Base-by-base conservation (phyloP, 768 basidiomycete genomes). In the Russula abietina region DNA sequence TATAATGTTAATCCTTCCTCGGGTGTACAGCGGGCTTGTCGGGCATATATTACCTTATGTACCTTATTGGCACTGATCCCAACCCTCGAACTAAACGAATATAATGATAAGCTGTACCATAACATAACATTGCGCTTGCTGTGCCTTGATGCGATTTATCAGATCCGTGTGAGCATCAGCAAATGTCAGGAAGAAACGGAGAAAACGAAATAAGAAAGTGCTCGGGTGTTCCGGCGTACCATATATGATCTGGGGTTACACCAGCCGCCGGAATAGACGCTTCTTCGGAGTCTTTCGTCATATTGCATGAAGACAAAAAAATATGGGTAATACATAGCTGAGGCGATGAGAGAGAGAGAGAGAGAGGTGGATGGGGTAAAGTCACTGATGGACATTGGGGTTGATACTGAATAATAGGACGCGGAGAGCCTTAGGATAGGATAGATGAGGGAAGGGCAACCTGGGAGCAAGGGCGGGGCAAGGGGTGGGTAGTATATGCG, bases 301-400 rank as follows among this genome's bases (percentile, higher is more conserved):
- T 60, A 60, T 60, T 60, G 46, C 52, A 54, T n/a, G 24, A 16
- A 30, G 26, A 36, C 52, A 45, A 3, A 36, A 45, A 19, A 36
- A 33, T 55, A 53, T 28, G 45, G 59, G 52, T 54, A 55, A 45
- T 60, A 60, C 59, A 60, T 26, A 11, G 53, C 43, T 4, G 33
- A 46, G 33, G 30, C 14, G 14, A 36, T 59, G 51, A 50, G 28
- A 26, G 41, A 5, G 28, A 55, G 17, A 41, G 32, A 55, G 28
- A 30, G 28, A 30, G 2, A 30, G 22, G 30, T 43, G 59, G 22
- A 33, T 33, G 22, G 51, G 51, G 32, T 45, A 53, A 36, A 22
- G 30, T 11, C 16, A 5, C n/a, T 50, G 39, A 59, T 33, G 49
- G 49, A 39, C 26, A 43, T 36, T n/a, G 8, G 19, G 11, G 11